Evolutionary conservation across 805 yeast genomes (phyloP), one percentile per base, ranked within the genome.

Genomic region (Candida sonorensis): DNA sequence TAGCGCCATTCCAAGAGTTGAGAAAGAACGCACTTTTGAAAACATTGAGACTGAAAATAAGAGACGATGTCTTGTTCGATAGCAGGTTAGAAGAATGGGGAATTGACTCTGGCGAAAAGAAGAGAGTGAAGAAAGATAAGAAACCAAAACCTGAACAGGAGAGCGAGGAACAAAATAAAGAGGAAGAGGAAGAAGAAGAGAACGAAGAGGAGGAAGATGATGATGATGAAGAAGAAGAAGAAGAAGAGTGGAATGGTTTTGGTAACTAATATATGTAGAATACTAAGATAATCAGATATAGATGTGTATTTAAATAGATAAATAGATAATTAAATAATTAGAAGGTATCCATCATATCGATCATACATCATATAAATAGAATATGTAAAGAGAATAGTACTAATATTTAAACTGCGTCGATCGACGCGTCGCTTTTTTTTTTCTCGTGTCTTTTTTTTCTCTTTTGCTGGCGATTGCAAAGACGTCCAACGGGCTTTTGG

Each of bases 11-110:
- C 45, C 59, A 59, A 20, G 63, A 57, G 2, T 61, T 87, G 33
- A 61, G 64, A 17, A 59, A 64, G 19, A 55, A 64, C n/a, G 65
- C 70, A 3, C 55, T 62, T 21, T 66, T 73, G 51, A 83, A 81
- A 59, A 74, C 81, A 3, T 59, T 87, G 38, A 73, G 84, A 54
- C 61, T 65, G 30, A 79, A 75, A 46, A 77, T 80, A 36, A 66
- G 63, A 42, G 77, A 73, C 23, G 92, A 84, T 22, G 67, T 90
- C 0, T 60, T 83, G 24, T 60, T 62, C 1, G 94, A 88, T 49
- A 55, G 61, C 18, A 69, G 92, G 49, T 62, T 86, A 29, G 52
- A 53, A 16, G 64, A 64, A 21, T 84, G 95, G 92, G 81, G 78
- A 7, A 59, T 75, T 6, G 53, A 57, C 5, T 59, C 57, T 26